These are phyloP conservation scores for Trichophyton rubrum DNA, from an alignment of 2,329 filamentous ascomycete species.

Conservation along the genomic window DNA sequence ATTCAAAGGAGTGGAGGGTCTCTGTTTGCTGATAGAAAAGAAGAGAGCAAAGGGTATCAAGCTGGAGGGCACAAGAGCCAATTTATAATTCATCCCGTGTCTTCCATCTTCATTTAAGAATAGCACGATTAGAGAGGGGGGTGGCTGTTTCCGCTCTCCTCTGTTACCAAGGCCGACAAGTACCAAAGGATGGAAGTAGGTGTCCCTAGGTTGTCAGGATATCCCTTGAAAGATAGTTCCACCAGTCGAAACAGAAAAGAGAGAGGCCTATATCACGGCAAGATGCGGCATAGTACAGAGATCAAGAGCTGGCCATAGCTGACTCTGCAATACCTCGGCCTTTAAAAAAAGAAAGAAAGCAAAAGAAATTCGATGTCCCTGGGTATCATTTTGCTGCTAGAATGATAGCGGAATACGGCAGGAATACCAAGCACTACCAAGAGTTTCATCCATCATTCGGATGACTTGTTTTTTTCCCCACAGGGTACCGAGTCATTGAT, in stretches of 20 bases:
- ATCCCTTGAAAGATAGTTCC: not conserved
- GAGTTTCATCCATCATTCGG: not conserved
- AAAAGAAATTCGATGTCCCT: not conserved
- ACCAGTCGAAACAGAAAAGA: not conserved
- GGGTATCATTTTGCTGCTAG: not conserved
- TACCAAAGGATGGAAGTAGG: not conserved
- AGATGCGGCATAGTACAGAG: not conserved
- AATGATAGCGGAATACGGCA: not conserved
- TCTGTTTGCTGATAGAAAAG: not conserved
- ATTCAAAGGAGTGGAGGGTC: not conserved
- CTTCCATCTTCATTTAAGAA: not conserved
- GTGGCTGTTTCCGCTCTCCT: not conserved
- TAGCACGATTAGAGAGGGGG: not conserved
- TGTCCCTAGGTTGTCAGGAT: not conserved
- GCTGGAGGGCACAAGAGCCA: not conserved
- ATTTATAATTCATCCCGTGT: not conserved
- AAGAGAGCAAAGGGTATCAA: not conserved
- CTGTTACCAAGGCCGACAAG: not conserved
- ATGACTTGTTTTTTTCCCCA: not conserved
- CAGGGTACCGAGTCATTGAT: not conserved
- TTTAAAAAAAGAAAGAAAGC: not conserved
- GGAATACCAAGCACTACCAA: not conserved
- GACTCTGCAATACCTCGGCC: not conserved
- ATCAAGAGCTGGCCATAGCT: slow-evolving; percentile 3
- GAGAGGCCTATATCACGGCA: not conserved